Percentiles rank a stretch among this genome's conserved stretches.
phyloP scores from a whole-genome alignment of 2,329 filamentous ascomycete species.

The Cladorrhinum sp. region DNA sequence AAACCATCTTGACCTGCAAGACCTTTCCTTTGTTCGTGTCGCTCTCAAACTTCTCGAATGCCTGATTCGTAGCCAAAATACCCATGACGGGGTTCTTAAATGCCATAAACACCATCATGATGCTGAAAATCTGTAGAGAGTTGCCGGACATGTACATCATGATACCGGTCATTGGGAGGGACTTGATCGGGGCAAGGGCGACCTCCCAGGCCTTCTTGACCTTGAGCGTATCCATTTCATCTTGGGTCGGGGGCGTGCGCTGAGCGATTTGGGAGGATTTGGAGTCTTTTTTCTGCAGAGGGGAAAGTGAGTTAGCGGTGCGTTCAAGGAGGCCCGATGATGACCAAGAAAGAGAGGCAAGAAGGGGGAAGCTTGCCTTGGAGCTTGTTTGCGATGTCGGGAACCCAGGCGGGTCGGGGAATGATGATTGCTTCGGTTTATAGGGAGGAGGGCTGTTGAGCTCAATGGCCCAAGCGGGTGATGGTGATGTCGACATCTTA shows the following conservation, averaged over 20 bases:
- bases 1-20: constrained; percentile 80
- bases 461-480: constrained; percentile 79
- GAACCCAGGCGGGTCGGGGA: constrained; percentile 86
- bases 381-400: constrained; percentile 55
- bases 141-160: constrained; percentile 99
- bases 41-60: constrained; percentile 89
- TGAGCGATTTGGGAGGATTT: constrained; percentile 40
- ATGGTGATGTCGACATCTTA: constrained; percentile 4
- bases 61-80: constrained; percentile 74
- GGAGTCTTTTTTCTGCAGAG: constrained; percentile 54
- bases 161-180: constrained; percentile 94
- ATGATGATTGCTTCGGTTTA: constrained; percentile 62
- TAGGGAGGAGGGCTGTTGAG: constrained; percentile 67
- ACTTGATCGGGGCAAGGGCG: constrained; percentile 87
- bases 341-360: not conserved
- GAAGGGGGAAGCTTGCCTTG: constrained; percentile 46
- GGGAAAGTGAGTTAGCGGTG: constrained; percentile 7
- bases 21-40: constrained; percentile 71
- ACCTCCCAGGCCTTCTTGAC: constrained; percentile 99
- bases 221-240: constrained; percentile 93
- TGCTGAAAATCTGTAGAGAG: constrained; percentile 96
- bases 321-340: too few relatives aligned
- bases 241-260: constrained; percentile 67
- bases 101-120: constrained; percentile 99
- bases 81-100: constrained; percentile 95